phyloP scores from a whole-genome alignment of 441 rosid species.

The Gossypium gossypioides region DNA sequence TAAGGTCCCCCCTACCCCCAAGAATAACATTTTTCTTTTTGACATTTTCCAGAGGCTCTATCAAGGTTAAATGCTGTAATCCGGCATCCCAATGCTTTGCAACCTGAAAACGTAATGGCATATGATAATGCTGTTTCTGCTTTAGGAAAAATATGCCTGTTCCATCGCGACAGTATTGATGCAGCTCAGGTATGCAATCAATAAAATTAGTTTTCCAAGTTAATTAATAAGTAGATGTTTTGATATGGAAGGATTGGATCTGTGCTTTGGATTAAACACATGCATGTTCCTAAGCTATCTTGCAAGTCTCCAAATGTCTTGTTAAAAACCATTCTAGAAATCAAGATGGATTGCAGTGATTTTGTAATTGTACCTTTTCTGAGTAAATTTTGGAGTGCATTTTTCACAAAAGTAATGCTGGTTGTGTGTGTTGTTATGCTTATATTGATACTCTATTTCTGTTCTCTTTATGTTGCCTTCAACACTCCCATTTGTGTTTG shows the following conservation, averaged over 20 bases:
- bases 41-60: conserved; percentile 71
- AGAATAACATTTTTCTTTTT: conserved; percentile 16
- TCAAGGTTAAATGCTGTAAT: conserved; percentile 88
- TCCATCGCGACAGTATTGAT: conserved; percentile 78
- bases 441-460: background rate
- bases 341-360: background rate
- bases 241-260: background rate
- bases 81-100: conserved; percentile 69
- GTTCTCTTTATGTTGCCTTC: background rate
- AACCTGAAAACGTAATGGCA: conserved; percentile 85
- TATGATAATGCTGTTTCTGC: conserved; percentile 99
- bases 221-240: background rate
- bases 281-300: background rate
- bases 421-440: background rate
- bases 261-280: background rate
- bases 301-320: background rate
- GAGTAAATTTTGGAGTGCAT: background rate
- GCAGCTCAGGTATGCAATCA: conserved; percentile 61
- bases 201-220: conserved; percentile 3
- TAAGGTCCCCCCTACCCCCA: background rate
- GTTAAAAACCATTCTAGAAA: background rate
- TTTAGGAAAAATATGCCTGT: conserved; percentile 90
- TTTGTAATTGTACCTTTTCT: background rate
- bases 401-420: background rate
- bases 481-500: conserved; percentile 2